A percentile compares a stretch with the other conserved stretches of the same genome.
phyloP scores from a whole-genome alignment of 1,284 basidiomycete genomes.

The Uromyces viciae-fabae region DNA sequence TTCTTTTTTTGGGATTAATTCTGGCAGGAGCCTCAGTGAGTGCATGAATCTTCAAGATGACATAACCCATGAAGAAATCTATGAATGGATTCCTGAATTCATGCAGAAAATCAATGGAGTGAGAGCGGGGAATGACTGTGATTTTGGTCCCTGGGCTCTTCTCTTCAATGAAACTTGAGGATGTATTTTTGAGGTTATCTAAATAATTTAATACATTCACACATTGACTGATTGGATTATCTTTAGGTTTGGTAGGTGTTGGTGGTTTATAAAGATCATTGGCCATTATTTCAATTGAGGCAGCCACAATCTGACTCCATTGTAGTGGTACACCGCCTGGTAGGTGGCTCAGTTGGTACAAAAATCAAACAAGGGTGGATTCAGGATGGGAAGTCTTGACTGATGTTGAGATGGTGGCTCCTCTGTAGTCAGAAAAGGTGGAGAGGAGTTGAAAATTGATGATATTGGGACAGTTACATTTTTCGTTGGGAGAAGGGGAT shows the following conservation, averaged over 20 bases:
- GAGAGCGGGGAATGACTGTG: neutral
- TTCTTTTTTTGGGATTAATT: neutral
- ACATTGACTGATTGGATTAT: neutral
- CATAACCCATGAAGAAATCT: neutral
- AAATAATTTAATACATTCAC: neutral
- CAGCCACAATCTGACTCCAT: neutral
- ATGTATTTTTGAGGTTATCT: neutral
- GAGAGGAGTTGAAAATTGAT: neutral
- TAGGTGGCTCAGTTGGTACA: neutral
- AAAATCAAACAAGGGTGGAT: neutral
- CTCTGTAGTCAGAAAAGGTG: neutral
- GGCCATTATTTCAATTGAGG: neutral
- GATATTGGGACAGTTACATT: neutral
- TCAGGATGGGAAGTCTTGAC: neutral
- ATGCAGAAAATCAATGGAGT: neutral
- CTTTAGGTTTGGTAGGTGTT: neutral
- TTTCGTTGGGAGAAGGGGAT: neutral
- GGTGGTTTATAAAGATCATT: neutral
- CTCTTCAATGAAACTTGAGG: neutral
- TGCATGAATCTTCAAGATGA: constrained; percentile 5
- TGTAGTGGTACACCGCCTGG: neutral
- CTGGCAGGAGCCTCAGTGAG: neutral
- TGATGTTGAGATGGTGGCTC: neutral
- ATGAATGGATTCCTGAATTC: neutral
- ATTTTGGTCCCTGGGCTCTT: neutral